Evolutionary conservation across 1,284 basidiomycete species (phyloP), one percentile per base, ranked within the genome.

Genomic region (Uromyces viciae-fabae): DNA sequence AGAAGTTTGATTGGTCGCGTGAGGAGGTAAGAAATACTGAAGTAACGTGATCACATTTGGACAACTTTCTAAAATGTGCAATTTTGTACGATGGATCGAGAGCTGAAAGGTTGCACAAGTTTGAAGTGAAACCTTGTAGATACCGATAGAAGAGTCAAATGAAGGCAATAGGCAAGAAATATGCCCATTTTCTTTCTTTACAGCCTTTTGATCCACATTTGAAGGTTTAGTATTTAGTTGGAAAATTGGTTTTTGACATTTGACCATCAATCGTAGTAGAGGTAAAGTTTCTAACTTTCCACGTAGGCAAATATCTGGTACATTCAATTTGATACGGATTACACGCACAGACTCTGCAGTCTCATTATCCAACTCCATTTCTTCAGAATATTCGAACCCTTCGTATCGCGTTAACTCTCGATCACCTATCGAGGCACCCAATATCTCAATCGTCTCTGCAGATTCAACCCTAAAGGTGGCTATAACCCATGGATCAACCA

Each of bases 371-470:
- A 42, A 19, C 40, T 38, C 11, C 15, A 11, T 7, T 38, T 43
- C 52, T 75, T 42, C 25, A 25, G 42, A 72, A 8, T 58, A 36
- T 43, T 75, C 36, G 14, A 75, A 75, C n/a, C 38, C 72, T 49
- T 58, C 36, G n/a, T 75, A 33, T 75, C 36, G 72, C 19, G 36
- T 28, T 1, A 75, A 54, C 54, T 75, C 33, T 38, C 72, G 46
- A 36, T 42, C 72, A 14, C 72, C 72, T 5, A 75, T 75, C 72
- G 54, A 75, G 3, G 54, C 52, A 25, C 72, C 72, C 33, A 75
- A 8, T n/a, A 75, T 38, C 33, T 75, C 72, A 31, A 75, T 19
- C 2, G 19, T 31, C 9, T 28, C 72, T 52, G 25, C 49, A 31
- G 54, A 28, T 33, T n/a, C 36, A 15, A 46, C 33, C 42, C 54